These are phyloP conservation scores for Geum urbanum DNA, from an alignment of 306 rosid species.

Conservation along the genomic window DNA sequence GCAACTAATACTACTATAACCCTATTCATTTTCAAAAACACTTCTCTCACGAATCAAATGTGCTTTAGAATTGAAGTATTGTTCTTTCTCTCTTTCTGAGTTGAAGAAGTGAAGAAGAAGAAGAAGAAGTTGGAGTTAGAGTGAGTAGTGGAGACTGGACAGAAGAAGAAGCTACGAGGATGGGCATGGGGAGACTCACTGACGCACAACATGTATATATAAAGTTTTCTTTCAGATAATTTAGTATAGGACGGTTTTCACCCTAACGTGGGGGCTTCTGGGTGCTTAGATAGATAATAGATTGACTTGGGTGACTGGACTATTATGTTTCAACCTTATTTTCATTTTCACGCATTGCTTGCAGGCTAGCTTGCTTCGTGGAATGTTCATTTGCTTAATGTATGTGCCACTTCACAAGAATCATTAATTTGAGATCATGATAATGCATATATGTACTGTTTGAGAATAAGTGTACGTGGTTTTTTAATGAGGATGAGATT, in stretches of 20 bases:
- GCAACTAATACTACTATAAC: neutral
- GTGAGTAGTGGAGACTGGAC: neutral
- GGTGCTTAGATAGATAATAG: neutral
- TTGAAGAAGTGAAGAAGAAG: neutral
- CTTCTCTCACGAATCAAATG: neutral
- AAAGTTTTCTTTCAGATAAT: neutral
- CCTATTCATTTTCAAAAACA: neutral
- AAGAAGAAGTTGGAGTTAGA: neutral
- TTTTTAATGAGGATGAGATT: neutral
- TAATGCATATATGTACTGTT: neutral
- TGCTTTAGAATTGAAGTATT: neutral
- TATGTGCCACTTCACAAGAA: slow-evolving; percentile 13
- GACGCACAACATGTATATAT: neutral
- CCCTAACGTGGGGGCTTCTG: slow-evolving; percentile 42
- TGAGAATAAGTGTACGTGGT: neutral
- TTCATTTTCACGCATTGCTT: neutral
- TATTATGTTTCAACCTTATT: neutral
- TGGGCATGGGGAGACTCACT: neutral
- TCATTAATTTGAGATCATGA: neutral
- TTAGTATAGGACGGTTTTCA: slow-evolving; percentile 39
- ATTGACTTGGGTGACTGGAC: slow-evolving; percentile 25
- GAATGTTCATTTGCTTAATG: slow-evolving; percentile 18
- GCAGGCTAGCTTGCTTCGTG: neutral
- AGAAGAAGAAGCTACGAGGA: neutral
- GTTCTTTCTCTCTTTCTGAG: neutral